phyloP scores from a whole-genome alignment of 2,329 filamentous ascomycete species.

The Blastomyces percursus region DNA sequence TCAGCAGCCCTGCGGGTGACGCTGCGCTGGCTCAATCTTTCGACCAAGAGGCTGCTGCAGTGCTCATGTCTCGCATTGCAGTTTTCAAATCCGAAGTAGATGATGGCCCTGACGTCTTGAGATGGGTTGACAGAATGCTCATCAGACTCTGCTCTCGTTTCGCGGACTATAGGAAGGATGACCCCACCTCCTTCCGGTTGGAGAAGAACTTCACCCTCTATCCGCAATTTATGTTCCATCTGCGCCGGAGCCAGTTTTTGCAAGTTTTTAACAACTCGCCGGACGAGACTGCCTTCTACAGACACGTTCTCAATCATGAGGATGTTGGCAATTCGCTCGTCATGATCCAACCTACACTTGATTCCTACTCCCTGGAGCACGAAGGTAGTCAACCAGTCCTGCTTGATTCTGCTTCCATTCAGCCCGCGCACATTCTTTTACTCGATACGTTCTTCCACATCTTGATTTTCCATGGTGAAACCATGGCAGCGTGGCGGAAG shows the following conservation, averaged over 20 bases:
- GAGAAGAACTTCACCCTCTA: slow-evolving; percentile 99
- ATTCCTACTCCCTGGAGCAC: slow-evolving; percentile 94
- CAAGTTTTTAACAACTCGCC: slow-evolving; percentile 99
- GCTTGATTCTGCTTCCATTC: slow-evolving; percentile 90
- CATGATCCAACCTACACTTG: slow-evolving; percentile 97
- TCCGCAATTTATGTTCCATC: slow-evolving; percentile 99
- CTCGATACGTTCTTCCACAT: slow-evolving; percentile 99
- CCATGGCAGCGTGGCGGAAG: slow-evolving; percentile 95
- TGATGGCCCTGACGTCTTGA: slow-evolving; percentile 92
- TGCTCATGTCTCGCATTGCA: slow-evolving; percentile 97
- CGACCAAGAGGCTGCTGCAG: slow-evolving; percentile 93
- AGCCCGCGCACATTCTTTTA: slow-evolving; percentile 82
- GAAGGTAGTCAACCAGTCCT: slow-evolving; percentile 89
- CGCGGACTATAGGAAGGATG: slow-evolving; percentile 95
- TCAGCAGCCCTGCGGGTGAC: slow-evolving; percentile 89
- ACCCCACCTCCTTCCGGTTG: slow-evolving; percentile 88
- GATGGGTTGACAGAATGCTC: slow-evolving; percentile 98
- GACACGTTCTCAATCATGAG: slow-evolving; percentile 93
- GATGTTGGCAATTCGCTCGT: slow-evolving; percentile 93
- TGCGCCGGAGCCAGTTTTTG: slow-evolving; percentile 90
- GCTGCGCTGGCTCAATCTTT: slow-evolving; percentile 94
- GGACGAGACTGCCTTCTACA: slow-evolving; percentile 97
- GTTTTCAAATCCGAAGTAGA: slow-evolving; percentile 99
- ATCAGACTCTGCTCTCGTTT: slow-evolving; percentile 94
- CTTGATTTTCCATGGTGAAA: slow-evolving; percentile 97